Evolutionary conservation across 2,329 filamentous ascomycete species (phyloP).

Genomic region (Penicillium sclerotiorum): DNA sequence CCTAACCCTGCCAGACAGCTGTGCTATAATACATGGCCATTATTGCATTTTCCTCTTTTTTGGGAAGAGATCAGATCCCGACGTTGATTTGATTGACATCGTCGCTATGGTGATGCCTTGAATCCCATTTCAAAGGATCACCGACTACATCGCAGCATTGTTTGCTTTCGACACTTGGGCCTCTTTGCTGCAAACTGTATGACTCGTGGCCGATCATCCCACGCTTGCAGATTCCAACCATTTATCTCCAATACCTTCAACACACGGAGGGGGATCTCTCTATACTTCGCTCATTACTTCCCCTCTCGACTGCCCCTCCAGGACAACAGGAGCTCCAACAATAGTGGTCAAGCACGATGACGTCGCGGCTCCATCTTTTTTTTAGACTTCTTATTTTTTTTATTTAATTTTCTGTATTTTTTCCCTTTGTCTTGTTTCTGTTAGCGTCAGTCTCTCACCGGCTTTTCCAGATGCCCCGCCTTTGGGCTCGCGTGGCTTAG

Average conservation of each 20-base stretch:
- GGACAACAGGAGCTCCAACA: neutral
- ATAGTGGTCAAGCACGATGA: conserved; percentile 21
- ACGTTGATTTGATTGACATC: conserved; percentile 4
- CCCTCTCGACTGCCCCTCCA: neutral
- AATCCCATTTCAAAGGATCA: neutral
- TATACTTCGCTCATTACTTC: no score
- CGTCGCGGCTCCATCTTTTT: conserved; percentile 17
- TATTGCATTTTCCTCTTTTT: no score
- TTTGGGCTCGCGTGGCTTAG: conserved; percentile 23
- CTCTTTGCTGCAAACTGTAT: conserved; percentile 8
- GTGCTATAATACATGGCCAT: no score
- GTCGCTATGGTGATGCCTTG: neutral
- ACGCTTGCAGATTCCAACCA: conserved; percentile 9
- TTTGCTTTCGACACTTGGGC: conserved; percentile 12
- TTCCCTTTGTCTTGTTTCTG: neutral
- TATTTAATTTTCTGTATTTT: neutral
- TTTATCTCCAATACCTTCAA: conserved; percentile 3
- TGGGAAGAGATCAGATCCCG: neutral
- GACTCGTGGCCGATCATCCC: conserved; percentile 17
- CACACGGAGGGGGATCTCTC: conserved; percentile 6
- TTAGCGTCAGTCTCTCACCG: conserved; percentile 18
- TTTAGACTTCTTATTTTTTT: neutral
- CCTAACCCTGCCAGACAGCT: no score
- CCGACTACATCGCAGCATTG: neutral
- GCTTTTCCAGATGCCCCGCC: conserved; percentile 19